Conservation (phyloP, 176 grass and related monocot genomes). For the Tillandsia leiboldiana region DNA sequence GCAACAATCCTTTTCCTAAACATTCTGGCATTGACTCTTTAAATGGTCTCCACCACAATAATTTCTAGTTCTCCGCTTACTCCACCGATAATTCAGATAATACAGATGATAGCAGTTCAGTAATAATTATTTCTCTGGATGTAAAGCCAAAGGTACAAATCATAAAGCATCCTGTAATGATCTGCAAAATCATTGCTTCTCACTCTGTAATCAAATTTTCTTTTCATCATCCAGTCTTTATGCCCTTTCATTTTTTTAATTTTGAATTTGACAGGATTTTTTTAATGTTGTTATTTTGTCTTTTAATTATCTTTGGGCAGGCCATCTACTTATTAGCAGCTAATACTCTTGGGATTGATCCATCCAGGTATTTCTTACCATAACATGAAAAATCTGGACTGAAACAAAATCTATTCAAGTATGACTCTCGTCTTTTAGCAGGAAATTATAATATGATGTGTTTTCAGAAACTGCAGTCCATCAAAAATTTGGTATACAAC, state of each 20-base stretch:
- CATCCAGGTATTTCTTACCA: constrained; percentile 44
- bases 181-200: neutral
- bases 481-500: too few relatives aligned
- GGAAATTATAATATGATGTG: neutral
- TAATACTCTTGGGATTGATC: constrained; percentile 73
- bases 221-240: neutral
- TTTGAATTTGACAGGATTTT: neutral
- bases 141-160: too few relatives aligned
- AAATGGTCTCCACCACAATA: too few relatives aligned
- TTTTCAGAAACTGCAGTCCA: neutral
- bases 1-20: too few relatives aligned
- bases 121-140: too few relatives aligned
- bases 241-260: neutral
- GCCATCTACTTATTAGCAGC: constrained; percentile 91
- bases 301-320: constrained; percentile 35
- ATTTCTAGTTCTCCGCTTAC: too few relatives aligned
- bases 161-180: neutral
- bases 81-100: too few relatives aligned
- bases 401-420: neutral
- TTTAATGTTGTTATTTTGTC: constrained; percentile 4
- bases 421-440: neutral
- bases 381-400: neutral
- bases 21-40: too few relatives aligned
- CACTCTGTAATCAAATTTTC: neutral
- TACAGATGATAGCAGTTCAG: too few relatives aligned